These are phyloP conservation scores for Picea sitchensis DNA, from an alignment of 75 land plant species.

Conservation along the genomic window DNA sequence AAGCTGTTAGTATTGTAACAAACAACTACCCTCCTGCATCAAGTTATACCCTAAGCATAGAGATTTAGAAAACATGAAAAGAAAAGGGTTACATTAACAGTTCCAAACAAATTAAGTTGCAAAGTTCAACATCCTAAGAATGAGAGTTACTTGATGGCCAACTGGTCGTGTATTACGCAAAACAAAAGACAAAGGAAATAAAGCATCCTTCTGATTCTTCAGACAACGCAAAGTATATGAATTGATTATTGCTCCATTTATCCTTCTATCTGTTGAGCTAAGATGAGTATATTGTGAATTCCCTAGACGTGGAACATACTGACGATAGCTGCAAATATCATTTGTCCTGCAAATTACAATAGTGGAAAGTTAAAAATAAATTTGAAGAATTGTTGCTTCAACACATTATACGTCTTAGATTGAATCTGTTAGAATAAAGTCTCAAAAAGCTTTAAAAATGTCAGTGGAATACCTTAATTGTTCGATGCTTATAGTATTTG, in stretches of 20 bases:
- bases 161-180: conserved; percentile 36
- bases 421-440: background rate
- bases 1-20: background rate
- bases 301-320: background rate
- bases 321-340: background rate
- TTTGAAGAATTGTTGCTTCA: background rate
- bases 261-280: background rate
- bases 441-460: background rate
- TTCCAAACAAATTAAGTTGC: background rate
- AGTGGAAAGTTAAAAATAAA: background rate
- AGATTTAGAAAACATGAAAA: background rate
- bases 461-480: conserved; percentile 3
- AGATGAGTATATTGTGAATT: background rate
- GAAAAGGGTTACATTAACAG: background rate
- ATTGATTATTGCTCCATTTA: conserved; percentile 32
- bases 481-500: conserved; percentile 14
- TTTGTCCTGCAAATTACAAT: background rate
- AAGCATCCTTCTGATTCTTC: conserved; percentile 19
- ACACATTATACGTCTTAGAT: background rate
- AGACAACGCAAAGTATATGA: conserved; percentile 19
- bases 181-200: conserved; percentile 29
- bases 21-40: background rate
- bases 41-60: background rate
- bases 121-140: background rate
- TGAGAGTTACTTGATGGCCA: conserved; percentile 39